Evolutionary conservation across 306 rosid species (phyloP).

Genomic region (Lupinus albus): DNA sequence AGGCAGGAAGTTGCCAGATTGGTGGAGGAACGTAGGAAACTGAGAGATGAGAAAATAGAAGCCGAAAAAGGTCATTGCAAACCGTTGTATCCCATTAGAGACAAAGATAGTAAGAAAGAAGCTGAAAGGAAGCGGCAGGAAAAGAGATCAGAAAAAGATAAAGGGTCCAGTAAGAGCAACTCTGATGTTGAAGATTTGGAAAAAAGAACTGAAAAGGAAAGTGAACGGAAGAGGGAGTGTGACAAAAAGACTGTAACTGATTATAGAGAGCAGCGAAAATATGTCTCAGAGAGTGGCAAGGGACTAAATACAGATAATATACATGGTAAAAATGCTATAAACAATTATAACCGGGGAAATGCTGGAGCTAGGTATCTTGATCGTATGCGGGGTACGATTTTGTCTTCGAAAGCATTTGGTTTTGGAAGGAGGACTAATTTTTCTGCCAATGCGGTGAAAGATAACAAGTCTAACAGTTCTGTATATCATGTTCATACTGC

Average conservation of each 20-base stretch:
- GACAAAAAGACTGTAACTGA: conserved; percentile 74
- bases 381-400: conserved; percentile 86
- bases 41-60: conserved; percentile 88
- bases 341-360: conserved; percentile 61
- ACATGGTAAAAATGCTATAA: conserved; percentile 57
- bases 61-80: conserved; percentile 72
- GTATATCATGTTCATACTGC: conserved; percentile 66
- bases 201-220: conserved; percentile 80
- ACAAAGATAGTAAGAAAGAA: conserved; percentile 74
- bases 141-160: conserved; percentile 84
- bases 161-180: conserved; percentile 91
- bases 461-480: conserved; percentile 62
- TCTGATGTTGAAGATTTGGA: conserved; percentile 94
- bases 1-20: conserved; percentile 98
- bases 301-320: conserved; percentile 59
- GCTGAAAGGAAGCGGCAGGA: conserved; percentile 88
- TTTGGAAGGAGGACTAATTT: conserved; percentile 73
- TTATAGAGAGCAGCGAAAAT: conserved; percentile 64
- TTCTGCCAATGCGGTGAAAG: conserved; percentile 63
- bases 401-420: conserved; percentile 87
- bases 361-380: conserved; percentile 88
- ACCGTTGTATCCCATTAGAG: conserved; percentile 56
- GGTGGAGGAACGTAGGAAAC: conserved; percentile 93
- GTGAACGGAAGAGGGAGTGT: conserved; percentile 67
- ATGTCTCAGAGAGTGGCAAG: conserved; percentile 61